Percentiles rank a stretch among this genome's conserved stretches.
phyloP scores from a whole-genome alignment of 805 yeast genomes.

The Suhomyces faveliae region DNA sequence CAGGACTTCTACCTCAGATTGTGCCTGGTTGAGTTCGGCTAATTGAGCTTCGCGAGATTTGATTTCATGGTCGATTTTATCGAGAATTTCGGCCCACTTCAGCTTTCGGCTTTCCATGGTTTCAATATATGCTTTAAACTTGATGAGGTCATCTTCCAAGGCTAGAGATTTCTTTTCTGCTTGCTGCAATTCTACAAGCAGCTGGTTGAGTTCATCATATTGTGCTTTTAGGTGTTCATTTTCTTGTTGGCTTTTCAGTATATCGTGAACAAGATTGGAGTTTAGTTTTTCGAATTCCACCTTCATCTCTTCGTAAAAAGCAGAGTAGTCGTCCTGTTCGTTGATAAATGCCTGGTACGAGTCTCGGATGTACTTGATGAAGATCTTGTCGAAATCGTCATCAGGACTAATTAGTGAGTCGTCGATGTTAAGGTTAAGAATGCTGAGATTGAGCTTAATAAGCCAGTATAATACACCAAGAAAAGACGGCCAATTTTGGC shows the following conservation, averaged over 20 bases:
- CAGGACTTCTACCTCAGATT: conserved; percentile 39
- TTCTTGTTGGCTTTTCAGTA: conserved; percentile 38
- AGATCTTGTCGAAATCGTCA: conserved; percentile 49
- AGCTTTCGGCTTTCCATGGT: conserved; percentile 61
- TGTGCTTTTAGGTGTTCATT: conserved; percentile 40
- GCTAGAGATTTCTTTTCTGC: conserved; percentile 60
- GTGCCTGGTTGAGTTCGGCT: conserved; percentile 37
- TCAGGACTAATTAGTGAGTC: conserved; percentile 35
- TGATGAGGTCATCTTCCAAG: conserved; percentile 65
- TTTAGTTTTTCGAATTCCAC: conserved; percentile 52
- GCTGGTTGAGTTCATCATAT: conserved; percentile 41
- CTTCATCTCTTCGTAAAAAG: conserved; percentile 54
- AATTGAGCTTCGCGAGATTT: conserved; percentile 43
- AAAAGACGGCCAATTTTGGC: conserved; percentile 81
- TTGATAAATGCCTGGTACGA: conserved; percentile 67
- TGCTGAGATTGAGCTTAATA: conserved; percentile 49
- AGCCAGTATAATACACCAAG: conserved; percentile 85
- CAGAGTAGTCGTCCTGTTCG: conserved; percentile 60
- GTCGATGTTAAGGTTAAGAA: conserved; percentile 29
- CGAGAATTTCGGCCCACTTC: conserved; percentile 62
- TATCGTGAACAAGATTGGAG: conserved; percentile 47
- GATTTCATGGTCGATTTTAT: conserved; percentile 58
- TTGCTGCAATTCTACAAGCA: conserved; percentile 47
- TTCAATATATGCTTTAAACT: conserved; percentile 70
- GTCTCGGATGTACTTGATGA: conserved; percentile 59